Conservation (phyloP, 495 filamentous ascomycete genomes). For the Hypoxylon lienhwacheense region DNA sequence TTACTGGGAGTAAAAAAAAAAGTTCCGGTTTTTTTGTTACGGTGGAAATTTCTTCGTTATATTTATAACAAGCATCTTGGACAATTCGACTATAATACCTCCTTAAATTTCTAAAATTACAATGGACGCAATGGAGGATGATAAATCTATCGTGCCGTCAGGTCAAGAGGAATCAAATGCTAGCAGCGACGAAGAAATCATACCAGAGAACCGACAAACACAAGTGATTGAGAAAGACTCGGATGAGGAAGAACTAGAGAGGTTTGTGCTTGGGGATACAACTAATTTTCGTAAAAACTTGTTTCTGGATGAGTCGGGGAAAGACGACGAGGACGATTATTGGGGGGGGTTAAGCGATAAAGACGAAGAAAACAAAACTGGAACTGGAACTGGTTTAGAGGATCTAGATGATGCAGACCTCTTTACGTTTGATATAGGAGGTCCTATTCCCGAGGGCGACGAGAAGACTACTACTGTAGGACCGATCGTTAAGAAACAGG, state of each 20-base stretch:
- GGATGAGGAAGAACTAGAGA: constrained; percentile 80
- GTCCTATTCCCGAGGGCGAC: constrained; percentile 38
- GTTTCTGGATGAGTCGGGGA: constrained; percentile 47
- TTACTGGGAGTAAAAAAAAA: constrained; percentile 43
- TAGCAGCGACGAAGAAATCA: constrained; percentile 31
- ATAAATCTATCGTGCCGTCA: constrained; percentile 34
- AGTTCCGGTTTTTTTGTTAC: constrained; percentile 3
- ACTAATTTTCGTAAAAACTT: constrained; percentile 75
- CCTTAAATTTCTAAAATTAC: no score
- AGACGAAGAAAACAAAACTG: constrained; percentile 35
- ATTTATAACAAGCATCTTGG: constrained; percentile 11
- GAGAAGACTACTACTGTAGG: constrained; percentile 40
- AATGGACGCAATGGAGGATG: constrained; percentile 45
- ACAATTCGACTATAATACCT: constrained; percentile 29
- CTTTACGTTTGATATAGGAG: constrained; percentile 51
- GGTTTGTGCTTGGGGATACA: constrained; percentile 81
- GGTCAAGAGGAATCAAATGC: constrained; percentile 30
- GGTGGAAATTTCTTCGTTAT: constrained; percentile 14
- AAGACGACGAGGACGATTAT: constrained; percentile 10
- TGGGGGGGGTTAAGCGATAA: constrained; percentile 2
- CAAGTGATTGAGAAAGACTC: constrained; percentile 66
- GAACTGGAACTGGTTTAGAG: constrained; percentile 50
- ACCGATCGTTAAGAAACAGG: constrained; percentile 42
- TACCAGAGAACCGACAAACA: constrained; percentile 26
- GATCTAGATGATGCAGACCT: constrained; percentile 65